phyloP scores from a whole-genome alignment of 202 grass and related monocot genomes.

The Saccharum hybrid region DNA sequence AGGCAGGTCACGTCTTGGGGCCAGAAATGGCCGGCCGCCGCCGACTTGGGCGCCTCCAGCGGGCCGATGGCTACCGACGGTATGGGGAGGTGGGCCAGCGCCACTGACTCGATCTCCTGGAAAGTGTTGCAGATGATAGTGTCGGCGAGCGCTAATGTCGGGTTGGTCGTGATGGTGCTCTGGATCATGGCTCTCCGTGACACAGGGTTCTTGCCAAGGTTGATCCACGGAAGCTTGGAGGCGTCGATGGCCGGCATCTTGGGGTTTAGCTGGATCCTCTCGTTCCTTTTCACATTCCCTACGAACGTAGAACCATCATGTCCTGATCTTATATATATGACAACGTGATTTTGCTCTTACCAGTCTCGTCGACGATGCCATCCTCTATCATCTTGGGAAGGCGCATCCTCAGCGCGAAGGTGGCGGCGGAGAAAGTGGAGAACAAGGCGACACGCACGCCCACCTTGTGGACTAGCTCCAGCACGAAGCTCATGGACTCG shows the following conservation, averaged over 20 bases:
- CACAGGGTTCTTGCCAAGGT: background rate
- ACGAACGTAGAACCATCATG: background rate
- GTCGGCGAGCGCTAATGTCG: slow-evolving; percentile 31
- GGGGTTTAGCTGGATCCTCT: slow-evolving; percentile 46
- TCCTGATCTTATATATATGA: background rate
- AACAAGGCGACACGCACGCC: slow-evolving; percentile 41
- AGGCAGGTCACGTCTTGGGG: slow-evolving; percentile 47
- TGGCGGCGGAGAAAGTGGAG: slow-evolving; percentile 20
- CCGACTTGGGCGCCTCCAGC: slow-evolving; percentile 37
- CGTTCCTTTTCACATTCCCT: slow-evolving; percentile 17
- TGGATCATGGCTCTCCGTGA: slow-evolving; percentile 43
- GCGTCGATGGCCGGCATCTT: slow-evolving; percentile 39
- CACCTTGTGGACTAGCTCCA: slow-evolving; percentile 4
- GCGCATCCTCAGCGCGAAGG: background rate
- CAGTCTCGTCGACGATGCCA: slow-evolving; percentile 35
- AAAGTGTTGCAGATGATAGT: slow-evolving; percentile 66
- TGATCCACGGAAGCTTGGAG: slow-evolving; percentile 42
- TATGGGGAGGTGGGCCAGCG: slow-evolving; percentile 39
- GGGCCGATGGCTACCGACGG: slow-evolving; percentile 48
- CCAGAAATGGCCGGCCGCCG: slow-evolving; percentile 58
- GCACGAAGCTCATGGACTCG: slow-evolving; percentile 37
- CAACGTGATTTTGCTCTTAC: background rate
- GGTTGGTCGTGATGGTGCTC: background rate
- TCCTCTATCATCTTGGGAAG: slow-evolving; percentile 41
- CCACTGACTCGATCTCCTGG: slow-evolving; percentile 49